These are phyloP conservation scores for Talaromyces thailandensis DNA, from an alignment of 495 filamentous ascomycete genomes.

Conservation along the genomic window DNA sequence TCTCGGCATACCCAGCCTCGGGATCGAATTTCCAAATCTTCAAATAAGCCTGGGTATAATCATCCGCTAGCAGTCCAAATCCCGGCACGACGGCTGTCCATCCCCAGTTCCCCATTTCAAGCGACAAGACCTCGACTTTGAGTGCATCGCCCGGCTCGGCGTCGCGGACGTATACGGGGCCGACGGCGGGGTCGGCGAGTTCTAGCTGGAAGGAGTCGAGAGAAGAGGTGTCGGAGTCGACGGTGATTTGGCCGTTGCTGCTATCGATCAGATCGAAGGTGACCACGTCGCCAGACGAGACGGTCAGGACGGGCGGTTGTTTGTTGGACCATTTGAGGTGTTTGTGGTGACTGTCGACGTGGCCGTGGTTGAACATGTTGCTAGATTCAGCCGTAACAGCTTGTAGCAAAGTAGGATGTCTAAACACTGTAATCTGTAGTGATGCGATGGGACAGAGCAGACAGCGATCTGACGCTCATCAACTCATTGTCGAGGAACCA, in stretches of 20 bases:
- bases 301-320: slow-evolving; percentile 33
- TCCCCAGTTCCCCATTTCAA: slow-evolving; percentile 36
- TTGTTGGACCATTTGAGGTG: slow-evolving; percentile 42
- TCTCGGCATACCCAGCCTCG: slow-evolving; percentile 27
- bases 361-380: slow-evolving; percentile 7
- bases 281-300: slow-evolving; percentile 33
- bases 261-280: slow-evolving; percentile 42
- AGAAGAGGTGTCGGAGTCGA: slow-evolving; percentile 26
- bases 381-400: not conserved
- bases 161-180: slow-evolving; percentile 35
- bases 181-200: slow-evolving; percentile 38
- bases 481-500: not conserved
- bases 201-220: slow-evolving; percentile 32
- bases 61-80: slow-evolving; percentile 39
- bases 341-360: slow-evolving; percentile 28
- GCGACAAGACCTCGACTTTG: slow-evolving; percentile 34
- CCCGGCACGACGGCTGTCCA: slow-evolving; percentile 43
- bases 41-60: slow-evolving; percentile 31
- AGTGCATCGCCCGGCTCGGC: slow-evolving; percentile 42
- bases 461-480: not conserved
- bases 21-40: slow-evolving; percentile 40
- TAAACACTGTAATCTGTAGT: not conserved
- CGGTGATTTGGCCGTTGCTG: slow-evolving; percentile 39
- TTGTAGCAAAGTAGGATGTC: not conserved
- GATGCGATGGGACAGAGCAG: not conserved